phyloP scores from a whole-genome alignment of 2,329 filamentous ascomycete genomes.

The Ascochyta fabae region DNA sequence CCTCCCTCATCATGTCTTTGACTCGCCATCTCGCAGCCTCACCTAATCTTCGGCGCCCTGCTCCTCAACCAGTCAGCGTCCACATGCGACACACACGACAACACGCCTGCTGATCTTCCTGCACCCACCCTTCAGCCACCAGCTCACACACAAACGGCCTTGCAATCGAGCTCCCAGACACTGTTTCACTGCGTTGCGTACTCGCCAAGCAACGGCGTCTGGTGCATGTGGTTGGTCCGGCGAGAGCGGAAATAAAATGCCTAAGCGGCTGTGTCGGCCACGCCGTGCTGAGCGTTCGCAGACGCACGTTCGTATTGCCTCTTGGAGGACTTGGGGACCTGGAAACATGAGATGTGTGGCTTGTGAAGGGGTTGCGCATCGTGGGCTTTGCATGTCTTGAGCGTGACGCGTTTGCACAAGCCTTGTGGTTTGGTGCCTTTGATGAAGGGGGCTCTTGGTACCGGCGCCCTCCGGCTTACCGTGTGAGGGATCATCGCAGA shows the following conservation, averaged over 20 bases:
- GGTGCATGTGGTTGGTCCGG: conserved; percentile 8
- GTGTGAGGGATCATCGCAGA: conserved; percentile 21
- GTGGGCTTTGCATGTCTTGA: conserved; percentile 1
- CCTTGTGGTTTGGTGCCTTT: not conserved
- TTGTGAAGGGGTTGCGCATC: conserved; percentile 5
- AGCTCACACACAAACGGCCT: conserved; percentile 1
- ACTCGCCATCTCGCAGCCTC: conserved; percentile 4
- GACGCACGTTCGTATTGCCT: conserved; percentile 5
- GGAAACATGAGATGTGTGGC: conserved; percentile 3
- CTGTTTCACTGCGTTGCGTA: conserved; percentile 2
- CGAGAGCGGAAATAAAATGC: conserved; percentile 3
- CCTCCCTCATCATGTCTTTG: conserved; percentile 14
- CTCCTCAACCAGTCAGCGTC: conserved; percentile 5
- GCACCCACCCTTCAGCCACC: conserved; percentile 12
- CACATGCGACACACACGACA: not conserved
- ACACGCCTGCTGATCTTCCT: conserved; percentile 3
- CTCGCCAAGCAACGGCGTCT: conserved; percentile 8
- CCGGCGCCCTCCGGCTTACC: conserved; percentile 20
- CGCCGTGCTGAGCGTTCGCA: conserved; percentile 11
- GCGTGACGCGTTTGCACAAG: conserved; percentile 1
- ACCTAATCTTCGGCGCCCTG: not conserved
- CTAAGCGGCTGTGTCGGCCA: conserved; percentile 11
- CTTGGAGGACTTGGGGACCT: not conserved
- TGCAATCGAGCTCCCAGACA: not conserved
- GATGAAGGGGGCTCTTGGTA: not conserved